Conservation (phyloP, 2,329 filamentous ascomycete genomes). For the Cytospora schulzeri region DNA sequence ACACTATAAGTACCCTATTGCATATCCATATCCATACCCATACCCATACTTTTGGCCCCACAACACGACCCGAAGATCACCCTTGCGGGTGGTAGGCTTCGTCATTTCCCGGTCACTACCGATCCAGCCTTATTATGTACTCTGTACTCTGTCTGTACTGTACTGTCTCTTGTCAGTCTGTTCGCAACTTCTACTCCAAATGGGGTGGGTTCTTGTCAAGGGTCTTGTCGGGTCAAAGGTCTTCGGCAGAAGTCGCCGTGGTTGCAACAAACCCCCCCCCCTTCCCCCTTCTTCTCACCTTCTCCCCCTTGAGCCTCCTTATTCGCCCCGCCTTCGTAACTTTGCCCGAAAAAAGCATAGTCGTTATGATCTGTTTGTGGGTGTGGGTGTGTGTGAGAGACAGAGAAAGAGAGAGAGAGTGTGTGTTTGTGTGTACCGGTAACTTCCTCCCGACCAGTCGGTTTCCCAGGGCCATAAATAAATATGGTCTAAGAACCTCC, state of each 20-base stretch:
- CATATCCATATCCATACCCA: not conserved
- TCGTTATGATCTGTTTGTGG: no score
- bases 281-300: not conserved
- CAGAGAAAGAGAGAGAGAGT: no score
- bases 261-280: no score
- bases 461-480: conserved; percentile 3
- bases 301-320: not conserved
- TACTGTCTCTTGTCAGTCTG: not conserved
- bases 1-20: no score
- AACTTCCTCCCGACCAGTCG: conserved; percentile 4
- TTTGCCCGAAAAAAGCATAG: conserved; percentile 24
- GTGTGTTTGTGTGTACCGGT: not conserved
- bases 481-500: conserved; percentile 5
- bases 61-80: not conserved
- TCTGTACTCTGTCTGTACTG: no score
- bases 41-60: not conserved
- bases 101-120: not conserved
- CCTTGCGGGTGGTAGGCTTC: not conserved
- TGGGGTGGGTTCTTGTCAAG: not conserved
- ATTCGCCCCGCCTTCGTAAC: conserved; percentile 15
- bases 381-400: no score
- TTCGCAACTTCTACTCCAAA: not conserved
- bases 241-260: not conserved
- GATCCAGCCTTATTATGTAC: not conserved
- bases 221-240: no score